Conservation (phyloP, 2,329 filamentous ascomycete genomes). For the Botrytis fabae region DNA sequence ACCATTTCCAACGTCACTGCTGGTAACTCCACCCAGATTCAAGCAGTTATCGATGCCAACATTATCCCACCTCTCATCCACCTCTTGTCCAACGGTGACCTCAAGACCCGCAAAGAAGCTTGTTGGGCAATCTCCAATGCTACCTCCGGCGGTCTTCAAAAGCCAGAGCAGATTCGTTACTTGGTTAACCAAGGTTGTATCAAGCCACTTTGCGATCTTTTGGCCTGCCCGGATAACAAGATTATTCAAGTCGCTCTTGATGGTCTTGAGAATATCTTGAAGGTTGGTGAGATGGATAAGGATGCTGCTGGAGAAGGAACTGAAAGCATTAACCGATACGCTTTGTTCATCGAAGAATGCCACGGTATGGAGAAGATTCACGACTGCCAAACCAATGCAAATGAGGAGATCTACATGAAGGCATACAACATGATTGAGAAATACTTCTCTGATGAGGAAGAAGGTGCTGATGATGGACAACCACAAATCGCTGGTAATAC, state of each 20-base stretch:
- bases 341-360: constrained; percentile 97
- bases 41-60: constrained; percentile 93
- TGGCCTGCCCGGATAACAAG: constrained; percentile 98
- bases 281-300: constrained; percentile 99
- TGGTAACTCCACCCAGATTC: constrained; percentile 96
- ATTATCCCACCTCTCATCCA: constrained; percentile 97
- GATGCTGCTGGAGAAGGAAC: constrained; percentile 74
- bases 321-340: constrained; percentile 91
- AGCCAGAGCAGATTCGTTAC: constrained; percentile 97
- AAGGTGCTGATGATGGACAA: constrained; percentile 74
- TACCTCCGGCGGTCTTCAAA: constrained; percentile 94
- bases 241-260: constrained; percentile 99
- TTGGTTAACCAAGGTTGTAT: constrained; percentile 93
- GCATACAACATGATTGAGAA: constrained; percentile 99
- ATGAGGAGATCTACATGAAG: constrained; percentile 99
- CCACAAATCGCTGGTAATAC: constrained; percentile 62
- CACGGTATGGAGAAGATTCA: constrained; percentile 99
- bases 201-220: constrained; percentile 92
- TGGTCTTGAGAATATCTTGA: constrained; percentile 97
- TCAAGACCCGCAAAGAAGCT: constrained; percentile 98
- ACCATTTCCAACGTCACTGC: constrained; percentile 99
- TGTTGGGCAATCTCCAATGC: constrained; percentile 99
- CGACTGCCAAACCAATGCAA: constrained; percentile 99
- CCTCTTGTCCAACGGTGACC: constrained; percentile 91
- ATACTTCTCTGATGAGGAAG: constrained; percentile 99